Evolutionary conservation across 768 basidiomycete species (phyloP), one percentile per base, ranked within the genome.

Genomic region (Solioccasus polychromus): DNA sequence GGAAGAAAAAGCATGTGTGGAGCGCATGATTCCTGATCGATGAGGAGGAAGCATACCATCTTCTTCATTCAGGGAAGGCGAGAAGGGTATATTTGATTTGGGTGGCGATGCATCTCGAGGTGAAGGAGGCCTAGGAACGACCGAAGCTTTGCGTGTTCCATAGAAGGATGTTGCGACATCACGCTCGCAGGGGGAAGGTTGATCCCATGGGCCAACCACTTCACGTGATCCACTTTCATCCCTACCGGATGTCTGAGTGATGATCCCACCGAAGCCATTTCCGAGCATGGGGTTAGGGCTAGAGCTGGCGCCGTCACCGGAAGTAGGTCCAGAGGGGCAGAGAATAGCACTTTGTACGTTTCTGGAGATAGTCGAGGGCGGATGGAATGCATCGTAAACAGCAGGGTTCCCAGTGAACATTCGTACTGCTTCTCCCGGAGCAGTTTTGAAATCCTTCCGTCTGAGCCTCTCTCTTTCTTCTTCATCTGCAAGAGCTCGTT

Each of bases 351-450:
- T 32, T n/a, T 64, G 64, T 22, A 49, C 32, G 32, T 51, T 63
- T 53, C 66, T 57, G 14, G 64, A 52, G 20, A 59, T 22, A 8
- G 59, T 15, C 2, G 71, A 72, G 1, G 83, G 76, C 1, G 82
- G 79, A 60, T 90, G 83, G 70, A 91, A 92, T 2, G 88, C 84
- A 57, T 92, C 89, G 59, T 79, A 91, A 2, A 85, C 77, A 19
- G 71, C 69, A 3, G 76, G 59, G 52, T 70, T 68, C 39, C 66
- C 67, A 40, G 71, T 62, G 8, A 75, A 55, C 42, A 77, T 54
- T 17, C 64, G 58, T 18, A 71, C 68, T 34, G 60, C 66, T 36
- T 66, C 64, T 2, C 66, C 67, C 20, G 77, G 67, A 35, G 38
- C 34, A 24, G 68, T 67, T 28, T 75, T 71, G 48, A 72, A 67